A percentile compares a stretch with the other conserved stretches of the same genome.
Evolutionary conservation across 2,329 filamentous ascomycete genomes (phyloP).

Genomic region (Pestalotiopsis sp.): DNA sequence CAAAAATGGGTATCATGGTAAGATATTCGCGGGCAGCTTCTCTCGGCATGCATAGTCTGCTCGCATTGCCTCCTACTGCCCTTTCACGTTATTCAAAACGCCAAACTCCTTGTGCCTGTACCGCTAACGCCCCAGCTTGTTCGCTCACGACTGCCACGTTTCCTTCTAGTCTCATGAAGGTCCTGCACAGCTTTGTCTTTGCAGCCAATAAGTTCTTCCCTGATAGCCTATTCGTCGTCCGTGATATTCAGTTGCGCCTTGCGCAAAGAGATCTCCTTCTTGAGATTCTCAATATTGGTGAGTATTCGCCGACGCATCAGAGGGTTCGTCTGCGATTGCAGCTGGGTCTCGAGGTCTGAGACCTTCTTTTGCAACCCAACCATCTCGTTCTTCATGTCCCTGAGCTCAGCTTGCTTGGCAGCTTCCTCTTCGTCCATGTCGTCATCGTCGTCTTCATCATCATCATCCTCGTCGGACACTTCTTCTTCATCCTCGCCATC

Average conservation of each 20-base stretch:
- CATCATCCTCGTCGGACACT: conserved; percentile 51
- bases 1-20: conserved; percentile 3
- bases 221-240: conserved; percentile 31
- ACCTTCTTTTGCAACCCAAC: conserved; percentile 60
- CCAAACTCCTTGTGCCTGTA: not conserved
- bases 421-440: conserved; percentile 58
- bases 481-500: conserved; percentile 47
- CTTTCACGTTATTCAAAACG: not conserved
- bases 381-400: conserved; percentile 52
- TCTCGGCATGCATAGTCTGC: not conserved
- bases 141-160: not conserved
- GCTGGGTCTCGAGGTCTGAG: conserved; percentile 50
- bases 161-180: not conserved
- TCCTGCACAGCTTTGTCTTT: too few species aligned
- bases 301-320: conserved; percentile 55
- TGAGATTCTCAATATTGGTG: conserved; percentile 48
- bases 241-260: conserved; percentile 33
- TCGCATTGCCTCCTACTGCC: not conserved
- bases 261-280: conserved; percentile 41
- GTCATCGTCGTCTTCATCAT: conserved; percentile 56
- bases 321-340: conserved; percentile 45
- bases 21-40: not conserved
- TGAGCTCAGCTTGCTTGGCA: conserved; percentile 55
- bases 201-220: not conserved
- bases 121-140: not conserved